Base-by-base conservation (phyloP, 1,284 basidiomycete genomes). In the Sanguinoderma infundibulare region DNA sequence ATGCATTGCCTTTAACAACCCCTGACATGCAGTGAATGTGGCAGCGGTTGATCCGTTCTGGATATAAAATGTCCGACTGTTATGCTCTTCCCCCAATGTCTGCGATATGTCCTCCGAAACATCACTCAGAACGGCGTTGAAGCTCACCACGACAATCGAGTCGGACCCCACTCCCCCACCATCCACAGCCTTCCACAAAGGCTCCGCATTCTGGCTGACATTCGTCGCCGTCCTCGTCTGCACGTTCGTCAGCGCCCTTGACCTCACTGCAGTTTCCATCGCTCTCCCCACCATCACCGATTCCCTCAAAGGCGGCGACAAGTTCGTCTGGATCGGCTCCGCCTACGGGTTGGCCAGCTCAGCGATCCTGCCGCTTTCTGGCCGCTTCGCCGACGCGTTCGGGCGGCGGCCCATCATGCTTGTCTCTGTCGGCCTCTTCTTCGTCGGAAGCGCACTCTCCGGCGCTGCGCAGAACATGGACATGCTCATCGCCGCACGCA, bases 401-500 rank as follows among this genome's bases (percentile, higher is more conserved):
- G 77, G 77, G 2, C 70, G 77, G 7, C 73, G 73, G 55, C 73
- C 74, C 0, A 61, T 73, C 17, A 67, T 78, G 49, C 69, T 72
- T 17, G 60, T 40, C 15, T 68, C 71, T 20, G 72, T 77, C 34
- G 30, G 64, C 34, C 66, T 78, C 40, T 79, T 79, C 67, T 64
- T 74, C 12, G 7, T 76, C 9, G 78, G 78, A 2, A 73, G 72
- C 22, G 74, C 71, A 0, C 32, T 79, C 5, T 73, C 74, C 26
- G 78, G 74, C 5, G 69, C 72, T 0, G 73, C 65, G 17, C 72
- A 75, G 49, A 73, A 63, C 51, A 78, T 78, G 74, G 69, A 69
- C 30, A 72, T 71, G 73, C 61, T 79, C 38, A 74, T 75, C 44
- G 68, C 66, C 10, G 55, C 32, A 26, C 14, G 55, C 17, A 50